Evolutionary conservation across 2,329 filamentous ascomycete species (phyloP).

Genomic region (Incumbomyces delicatus): DNA sequence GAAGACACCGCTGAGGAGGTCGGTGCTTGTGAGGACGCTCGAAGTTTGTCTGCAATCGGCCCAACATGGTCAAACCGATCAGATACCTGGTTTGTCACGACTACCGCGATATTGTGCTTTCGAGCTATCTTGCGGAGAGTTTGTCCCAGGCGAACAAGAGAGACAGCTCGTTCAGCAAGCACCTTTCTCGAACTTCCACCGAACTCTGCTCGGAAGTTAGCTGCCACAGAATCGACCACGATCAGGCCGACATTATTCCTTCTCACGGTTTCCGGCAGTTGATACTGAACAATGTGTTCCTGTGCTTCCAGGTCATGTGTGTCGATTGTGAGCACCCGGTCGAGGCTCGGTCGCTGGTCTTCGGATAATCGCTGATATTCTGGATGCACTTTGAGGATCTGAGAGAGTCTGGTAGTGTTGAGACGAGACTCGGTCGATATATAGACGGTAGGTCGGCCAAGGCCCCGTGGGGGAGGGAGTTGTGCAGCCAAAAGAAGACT

Average conservation of each 20-base stretch:
- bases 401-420: constrained; percentile 67
- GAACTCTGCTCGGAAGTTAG: constrained; percentile 87
- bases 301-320: constrained; percentile 88
- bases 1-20: neutral
- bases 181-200: constrained; percentile 31
- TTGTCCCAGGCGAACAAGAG: constrained; percentile 65
- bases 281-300: constrained; percentile 87
- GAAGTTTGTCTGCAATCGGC: neutral
- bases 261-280: constrained; percentile 74
- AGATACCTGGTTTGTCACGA: constrained; percentile 90
- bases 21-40: constrained; percentile 3
- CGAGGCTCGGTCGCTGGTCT: constrained; percentile 52
- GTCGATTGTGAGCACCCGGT: constrained; percentile 67
- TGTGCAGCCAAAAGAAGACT: constrained; percentile 76
- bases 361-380: constrained; percentile 40
- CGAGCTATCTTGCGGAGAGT: constrained; percentile 67
- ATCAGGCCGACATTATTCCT: constrained; percentile 71
- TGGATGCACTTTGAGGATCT: constrained; percentile 64
- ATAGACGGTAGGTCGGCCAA: constrained; percentile 71
- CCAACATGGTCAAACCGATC: constrained; percentile 57
- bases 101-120: constrained; percentile 66
- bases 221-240: constrained; percentile 82
- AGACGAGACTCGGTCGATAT: constrained; percentile 86
- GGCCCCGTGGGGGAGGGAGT: constrained; percentile 61
- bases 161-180: constrained; percentile 65